These are phyloP conservation scores for Ammopiptanthus mongolicus DNA, from an alignment of 306 rosid species.

Conservation along the genomic window DNA sequence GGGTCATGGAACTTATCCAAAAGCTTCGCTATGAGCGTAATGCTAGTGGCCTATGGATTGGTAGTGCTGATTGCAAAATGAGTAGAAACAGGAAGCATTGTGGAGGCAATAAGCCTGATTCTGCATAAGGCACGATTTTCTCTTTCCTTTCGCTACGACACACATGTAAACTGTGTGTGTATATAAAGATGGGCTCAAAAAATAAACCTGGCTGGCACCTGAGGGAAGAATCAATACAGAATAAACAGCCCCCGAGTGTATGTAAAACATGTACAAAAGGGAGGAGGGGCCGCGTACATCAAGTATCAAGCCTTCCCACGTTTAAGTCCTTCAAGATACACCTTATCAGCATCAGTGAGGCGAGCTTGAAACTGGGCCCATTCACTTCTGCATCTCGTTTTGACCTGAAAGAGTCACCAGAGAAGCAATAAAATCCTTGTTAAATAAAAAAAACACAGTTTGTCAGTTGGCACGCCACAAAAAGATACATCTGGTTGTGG, in stretches of 20 bases:
- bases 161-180: not conserved
- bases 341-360: slow-evolving; percentile 60
- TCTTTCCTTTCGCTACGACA: not conserved
- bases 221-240: slow-evolving; percentile 21
- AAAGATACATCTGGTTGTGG: not conserved
- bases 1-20: too few relatives aligned
- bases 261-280: slow-evolving; percentile 36
- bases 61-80: not conserved
- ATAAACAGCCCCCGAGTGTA: slow-evolving; percentile 22
- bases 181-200: not conserved
- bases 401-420: slow-evolving; percentile 55
- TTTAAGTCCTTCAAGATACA: slow-evolving; percentile 37
- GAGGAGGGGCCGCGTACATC: not conserved
- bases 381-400: slow-evolving; percentile 80
- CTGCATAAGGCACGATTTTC: not conserved
- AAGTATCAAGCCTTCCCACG: slow-evolving; percentile 32
- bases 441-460: not conserved
- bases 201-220: not conserved
- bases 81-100: not conserved
- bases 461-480: not conserved
- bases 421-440: not conserved
- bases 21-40: too few relatives aligned
- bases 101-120: not conserved
- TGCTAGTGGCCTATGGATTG: not conserved
- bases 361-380: slow-evolving; percentile 91